Percentiles rank a stretch among this genome's conserved stretches.
Evolutionary conservation across 495 filamentous ascomycete genomes (phyloP).

Genomic region (Diplogelasinospora grovesii): DNA sequence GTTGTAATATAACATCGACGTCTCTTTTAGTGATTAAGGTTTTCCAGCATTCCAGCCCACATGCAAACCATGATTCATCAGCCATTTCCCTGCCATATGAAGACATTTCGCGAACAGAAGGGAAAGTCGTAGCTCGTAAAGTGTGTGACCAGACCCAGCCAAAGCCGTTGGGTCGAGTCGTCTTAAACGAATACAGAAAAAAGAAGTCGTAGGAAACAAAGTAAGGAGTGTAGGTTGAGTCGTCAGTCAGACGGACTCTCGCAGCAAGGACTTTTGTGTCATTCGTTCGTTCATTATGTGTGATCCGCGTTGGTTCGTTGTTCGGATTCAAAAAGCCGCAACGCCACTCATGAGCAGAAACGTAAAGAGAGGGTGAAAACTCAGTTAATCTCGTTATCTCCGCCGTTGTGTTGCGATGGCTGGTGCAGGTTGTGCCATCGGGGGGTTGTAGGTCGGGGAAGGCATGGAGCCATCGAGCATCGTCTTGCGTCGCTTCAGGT

Average conservation of each 20-base stretch:
- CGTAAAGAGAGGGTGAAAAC: not conserved
- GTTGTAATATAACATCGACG: too few relatives aligned
- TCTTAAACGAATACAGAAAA: conserved; percentile 33
- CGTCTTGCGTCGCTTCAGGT: conserved; percentile 80
- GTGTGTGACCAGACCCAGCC: too few relatives aligned
- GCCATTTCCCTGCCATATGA: conserved; percentile 33
- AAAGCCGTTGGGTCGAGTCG: conserved; percentile 32
- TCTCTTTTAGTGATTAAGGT: conserved; percentile 18
- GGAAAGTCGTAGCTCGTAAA: conserved; percentile 24
- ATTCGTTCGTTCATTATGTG: conserved; percentile 2
- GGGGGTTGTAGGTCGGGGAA: conserved; percentile 38
- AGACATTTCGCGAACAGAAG: conserved; percentile 20
- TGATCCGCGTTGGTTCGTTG: not conserved
- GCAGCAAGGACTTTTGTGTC: too few relatives aligned
- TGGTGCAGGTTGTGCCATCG: conserved; percentile 38
- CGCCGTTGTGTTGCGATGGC: conserved; percentile 28
- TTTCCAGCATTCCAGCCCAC: too few relatives aligned
- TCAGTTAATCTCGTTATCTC: conserved; percentile 11
- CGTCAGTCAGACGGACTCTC: not conserved
- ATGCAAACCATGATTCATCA: conserved; percentile 26
- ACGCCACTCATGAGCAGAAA: conserved; percentile 5
- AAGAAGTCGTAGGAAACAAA: conserved; percentile 7
- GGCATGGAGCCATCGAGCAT: conserved; percentile 49
- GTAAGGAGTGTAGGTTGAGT: conserved; percentile 10
- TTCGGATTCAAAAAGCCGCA: conserved; percentile 2